These are phyloP conservation scores for Starmerella sp. DNA, from an alignment of 805 yeast species.

Conservation along the genomic window DNA sequence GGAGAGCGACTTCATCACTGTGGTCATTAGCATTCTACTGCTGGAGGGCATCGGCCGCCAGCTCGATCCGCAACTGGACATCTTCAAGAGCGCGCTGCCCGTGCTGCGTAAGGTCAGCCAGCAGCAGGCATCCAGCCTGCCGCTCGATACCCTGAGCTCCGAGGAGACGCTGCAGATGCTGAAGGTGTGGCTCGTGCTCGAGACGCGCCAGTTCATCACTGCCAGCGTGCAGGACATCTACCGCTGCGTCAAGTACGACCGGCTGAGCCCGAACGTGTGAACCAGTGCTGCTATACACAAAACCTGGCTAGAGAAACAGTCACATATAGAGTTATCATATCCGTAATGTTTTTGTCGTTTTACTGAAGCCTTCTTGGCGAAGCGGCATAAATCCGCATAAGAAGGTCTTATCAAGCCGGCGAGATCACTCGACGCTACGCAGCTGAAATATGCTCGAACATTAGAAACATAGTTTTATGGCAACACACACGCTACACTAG, in stretches of 20 bases:
- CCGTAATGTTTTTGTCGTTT: no score
- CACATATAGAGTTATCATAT: no score
- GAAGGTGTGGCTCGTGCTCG: slow-evolving; percentile 83
- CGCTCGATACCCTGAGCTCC: slow-evolving; percentile 34
- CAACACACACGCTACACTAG: no score
- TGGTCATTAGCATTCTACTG: slow-evolving; percentile 81
- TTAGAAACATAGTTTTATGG: no score
- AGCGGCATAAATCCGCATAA: no score
- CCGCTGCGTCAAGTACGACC: slow-evolving; percentile 50
- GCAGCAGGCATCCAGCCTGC: slow-evolving; percentile 41
- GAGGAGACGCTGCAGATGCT: slow-evolving; percentile 62
- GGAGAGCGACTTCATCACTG: slow-evolving; percentile 95
- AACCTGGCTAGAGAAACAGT: no score
- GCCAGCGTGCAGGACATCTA: slow-evolving; percentile 66
- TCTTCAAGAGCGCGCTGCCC: slow-evolving; percentile 88
- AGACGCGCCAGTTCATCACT: slow-evolving; percentile 72
- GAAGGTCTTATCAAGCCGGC: no score
- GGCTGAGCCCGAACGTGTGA: slow-evolving; percentile 52
- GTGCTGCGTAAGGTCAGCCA: slow-evolving; percentile 60
- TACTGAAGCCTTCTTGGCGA: no score
- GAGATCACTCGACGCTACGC: no score
- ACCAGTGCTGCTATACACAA: no score
- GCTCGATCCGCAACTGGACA: slow-evolving; percentile 82
- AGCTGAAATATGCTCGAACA: no score
- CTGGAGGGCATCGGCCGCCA: slow-evolving; percentile 94